Conservation (phyloP, 345 rosid species). For the Populus tremula region DNA sequence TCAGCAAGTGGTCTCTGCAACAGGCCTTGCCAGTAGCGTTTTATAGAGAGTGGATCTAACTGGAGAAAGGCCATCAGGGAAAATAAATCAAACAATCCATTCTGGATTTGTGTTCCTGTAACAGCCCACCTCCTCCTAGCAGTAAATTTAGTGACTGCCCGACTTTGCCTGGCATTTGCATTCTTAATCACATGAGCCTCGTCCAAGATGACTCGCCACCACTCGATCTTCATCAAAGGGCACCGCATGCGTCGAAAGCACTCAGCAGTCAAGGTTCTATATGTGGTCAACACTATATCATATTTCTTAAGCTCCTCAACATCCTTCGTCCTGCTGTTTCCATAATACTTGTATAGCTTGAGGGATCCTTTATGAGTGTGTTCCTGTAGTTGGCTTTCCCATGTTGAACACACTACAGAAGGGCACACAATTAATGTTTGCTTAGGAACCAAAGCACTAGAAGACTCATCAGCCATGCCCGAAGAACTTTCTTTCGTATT, state of each 20-base stretch:
- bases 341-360: conserved; percentile 67
- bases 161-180: conserved; percentile 66
- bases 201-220: conserved; percentile 86
- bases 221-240: conserved; percentile 64
- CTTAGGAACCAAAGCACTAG: conserved; percentile 14
- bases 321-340: conserved; percentile 54
- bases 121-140: conserved; percentile 78
- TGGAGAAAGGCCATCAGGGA: conserved; percentile 77
- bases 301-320: conserved; percentile 55
- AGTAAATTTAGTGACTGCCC: conserved; percentile 50
- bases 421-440: conserved; percentile 81
- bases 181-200: conserved; percentile 89
- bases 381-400: conserved; percentile 75
- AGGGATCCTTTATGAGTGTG: conserved; percentile 65
- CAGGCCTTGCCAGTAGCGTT: conserved; percentile 71
- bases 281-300: conserved; percentile 76
- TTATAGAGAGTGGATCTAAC: too few species aligned
- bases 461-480: conserved; percentile 4
- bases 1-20: background rate
- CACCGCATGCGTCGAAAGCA: background rate
- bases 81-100: conserved; percentile 69
- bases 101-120: conserved; percentile 90
- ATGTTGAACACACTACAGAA: conserved; percentile 74
- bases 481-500: conserved; percentile 20
- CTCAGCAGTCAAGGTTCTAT: conserved; percentile 61